Percentiles rank a stretch among this genome's conserved stretches.
phyloP scores from a whole-genome alignment of 164 flowering plant genomes.

The Liquidambar formosana region DNA sequence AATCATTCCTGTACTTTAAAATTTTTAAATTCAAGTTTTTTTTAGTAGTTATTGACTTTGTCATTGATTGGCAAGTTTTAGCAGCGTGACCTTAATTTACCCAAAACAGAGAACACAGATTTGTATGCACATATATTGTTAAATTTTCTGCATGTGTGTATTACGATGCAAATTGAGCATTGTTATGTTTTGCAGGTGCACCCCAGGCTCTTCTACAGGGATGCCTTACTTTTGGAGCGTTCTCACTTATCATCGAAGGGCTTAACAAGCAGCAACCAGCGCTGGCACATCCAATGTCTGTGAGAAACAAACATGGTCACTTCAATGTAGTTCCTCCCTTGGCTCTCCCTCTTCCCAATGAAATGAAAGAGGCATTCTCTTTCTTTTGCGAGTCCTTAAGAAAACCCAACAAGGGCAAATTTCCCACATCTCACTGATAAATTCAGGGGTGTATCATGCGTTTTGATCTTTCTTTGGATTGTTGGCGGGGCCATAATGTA shows the following conservation, averaged over 20 bases:
- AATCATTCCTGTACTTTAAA: neutral
- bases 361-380: conserved; percentile 63
- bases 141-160: neutral
- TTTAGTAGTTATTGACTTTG: neutral
- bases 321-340: conserved; percentile 40
- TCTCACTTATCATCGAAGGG: conserved; percentile 72
- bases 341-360: conserved; percentile 66
- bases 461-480: neutral
- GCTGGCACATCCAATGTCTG: conserved; percentile 47
- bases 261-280: conserved; percentile 81
- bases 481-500: neutral
- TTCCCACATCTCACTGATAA: conserved; percentile 21
- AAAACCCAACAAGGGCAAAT: conserved; percentile 28
- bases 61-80: neutral
- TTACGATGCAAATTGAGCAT: conserved; percentile 2
- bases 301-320: conserved; percentile 13
- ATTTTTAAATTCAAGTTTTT: too few species aligned
- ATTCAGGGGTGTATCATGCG: neutral
- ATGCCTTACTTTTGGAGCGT: conserved; percentile 86
- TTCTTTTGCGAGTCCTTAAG: conserved; percentile 51
- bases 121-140: neutral
- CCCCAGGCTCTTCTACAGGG: conserved; percentile 81
- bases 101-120: neutral
- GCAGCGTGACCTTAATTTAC: neutral
- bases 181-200: conserved; percentile 54